Base-by-base conservation (phyloP, 2,329 filamentous ascomycete species). In the Aspergillus floridensis region DNA sequence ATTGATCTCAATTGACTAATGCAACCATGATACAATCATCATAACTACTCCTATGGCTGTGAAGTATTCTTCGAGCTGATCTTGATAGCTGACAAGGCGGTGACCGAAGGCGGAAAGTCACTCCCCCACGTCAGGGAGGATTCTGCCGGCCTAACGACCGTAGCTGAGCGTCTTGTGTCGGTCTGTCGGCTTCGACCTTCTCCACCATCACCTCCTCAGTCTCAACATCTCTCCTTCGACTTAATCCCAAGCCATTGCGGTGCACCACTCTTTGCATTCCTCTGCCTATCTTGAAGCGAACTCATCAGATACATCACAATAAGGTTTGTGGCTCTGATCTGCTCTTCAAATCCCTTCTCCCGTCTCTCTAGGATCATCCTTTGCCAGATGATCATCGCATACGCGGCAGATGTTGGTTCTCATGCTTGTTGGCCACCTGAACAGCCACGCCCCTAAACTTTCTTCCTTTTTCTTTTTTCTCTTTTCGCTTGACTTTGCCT, bases 321-420 rank as follows among this genome's bases (percentile, higher is more conserved):
- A 61, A 59, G 62, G 59, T 59, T 58, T 44, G 59, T 62, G 41
- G 31, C 35, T 56, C 50, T 10, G 26, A 6, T 8, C 51, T 26
- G 54, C 47, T 59, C 59, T 57, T 10, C 12, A 51, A 24, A 46
- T 48, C 35, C 11, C 51, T 31, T 48, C 41, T 35, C 44, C 54
- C 26, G 21, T 44, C 21, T 56, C 26, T 21, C 50, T 29, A 22
- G 53, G 56, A 62, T 59, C 49, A 47, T 46, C 59, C 32, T 51
- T 35, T 35, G 47, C 52, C 24, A 48, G 31, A 29, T 49, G 38
- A 52, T 58, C 53, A 48, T 61, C 51, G 49, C 58, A 53, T 50
- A 48, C 50, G 49, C 51, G 53, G 44, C 58, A 54, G 52, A 59
- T 47, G 57, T 58, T 29, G 53, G 47, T 41, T 29, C 51, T 44